phyloP scores from a whole-genome alignment of 139 green algal genomes.

The Chlamydomonas incerta region DNA sequence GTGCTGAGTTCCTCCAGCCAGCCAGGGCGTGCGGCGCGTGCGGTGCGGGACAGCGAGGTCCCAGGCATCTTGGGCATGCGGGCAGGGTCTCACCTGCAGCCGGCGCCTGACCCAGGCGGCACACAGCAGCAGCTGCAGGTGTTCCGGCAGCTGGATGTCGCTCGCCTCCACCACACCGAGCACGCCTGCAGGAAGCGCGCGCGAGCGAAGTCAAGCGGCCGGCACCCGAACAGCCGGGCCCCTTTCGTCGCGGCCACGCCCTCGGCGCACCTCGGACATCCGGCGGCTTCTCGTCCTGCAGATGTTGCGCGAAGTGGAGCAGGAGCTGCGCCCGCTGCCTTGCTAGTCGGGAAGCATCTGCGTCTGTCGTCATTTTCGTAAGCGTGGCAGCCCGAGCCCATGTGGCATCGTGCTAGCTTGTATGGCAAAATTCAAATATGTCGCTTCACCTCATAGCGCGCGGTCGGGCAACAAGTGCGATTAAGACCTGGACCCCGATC shows the following conservation, averaged over 20 bases:
- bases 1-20: too few species aligned
- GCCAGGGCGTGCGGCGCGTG: too few species aligned
- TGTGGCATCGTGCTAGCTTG: background rate
- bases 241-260: background rate
- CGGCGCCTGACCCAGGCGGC: background rate
- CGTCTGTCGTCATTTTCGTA: background rate
- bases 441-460: background rate
- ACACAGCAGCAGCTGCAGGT: constrained; percentile 24
- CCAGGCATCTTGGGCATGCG: too few species aligned
- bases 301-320: background rate
- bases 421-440: background rate
- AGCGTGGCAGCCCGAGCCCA: background rate
- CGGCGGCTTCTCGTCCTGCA: background rate
- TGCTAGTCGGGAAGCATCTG: background rate
- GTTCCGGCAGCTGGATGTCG: background rate
- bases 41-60: too few species aligned
- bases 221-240: background rate
- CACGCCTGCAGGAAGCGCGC: background rate
- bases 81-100: constrained; percentile 8
- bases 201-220: background rate
- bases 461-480: too few species aligned
- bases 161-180: background rate
- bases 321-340: background rate
- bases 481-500: too few species aligned
- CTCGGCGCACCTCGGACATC: background rate